Conservation (phyloP, 306 rosid genomes). For the Trifolium pratense region DNA sequence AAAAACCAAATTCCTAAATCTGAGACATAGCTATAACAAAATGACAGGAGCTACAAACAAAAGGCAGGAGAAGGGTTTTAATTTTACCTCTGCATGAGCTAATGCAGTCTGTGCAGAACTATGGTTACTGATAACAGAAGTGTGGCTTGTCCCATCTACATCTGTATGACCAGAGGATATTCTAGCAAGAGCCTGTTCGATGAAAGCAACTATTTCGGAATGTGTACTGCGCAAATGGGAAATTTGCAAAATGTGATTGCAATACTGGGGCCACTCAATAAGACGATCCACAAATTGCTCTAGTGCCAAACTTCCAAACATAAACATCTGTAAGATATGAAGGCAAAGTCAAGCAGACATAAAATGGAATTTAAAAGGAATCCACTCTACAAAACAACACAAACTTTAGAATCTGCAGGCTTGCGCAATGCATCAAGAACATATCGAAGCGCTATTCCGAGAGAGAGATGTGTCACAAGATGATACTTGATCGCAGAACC, state of each 20-base stretch:
- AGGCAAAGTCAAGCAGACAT: conserved; percentile 37
- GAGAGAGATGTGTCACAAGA: conserved; percentile 90
- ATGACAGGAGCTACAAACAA: not conserved
- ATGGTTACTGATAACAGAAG: conserved; percentile 59
- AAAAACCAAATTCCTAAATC: conserved; percentile 20
- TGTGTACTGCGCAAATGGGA: conserved; percentile 88
- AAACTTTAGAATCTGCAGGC: conserved; percentile 96
- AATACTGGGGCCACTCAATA: conserved; percentile 98
- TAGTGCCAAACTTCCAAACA: conserved; percentile 89
- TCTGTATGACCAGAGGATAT: conserved; percentile 85
- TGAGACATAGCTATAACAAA: conserved; percentile 22
- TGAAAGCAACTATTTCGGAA: conserved; percentile 75
- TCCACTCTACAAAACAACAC: conserved; percentile 40
- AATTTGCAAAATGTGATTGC: conserved; percentile 97
- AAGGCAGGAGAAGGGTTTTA: not conserved
- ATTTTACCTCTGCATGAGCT: conserved; percentile 77
- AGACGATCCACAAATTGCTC: conserved; percentile 98
- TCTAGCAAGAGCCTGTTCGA: conserved; percentile 90
- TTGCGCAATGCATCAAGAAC: conserved; percentile 98
- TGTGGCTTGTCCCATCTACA: conserved; percentile 67
- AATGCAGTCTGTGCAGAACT: conserved; percentile 56
- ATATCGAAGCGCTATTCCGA: conserved; percentile 93
- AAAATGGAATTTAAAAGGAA: conserved; percentile 30
- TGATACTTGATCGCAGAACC: conserved; percentile 94
- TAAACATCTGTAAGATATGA: conserved; percentile 81